These are phyloP conservation scores for Termitomyces sp. DNA, from an alignment of 768 basidiomycete genomes.

Conservation along the genomic window DNA sequence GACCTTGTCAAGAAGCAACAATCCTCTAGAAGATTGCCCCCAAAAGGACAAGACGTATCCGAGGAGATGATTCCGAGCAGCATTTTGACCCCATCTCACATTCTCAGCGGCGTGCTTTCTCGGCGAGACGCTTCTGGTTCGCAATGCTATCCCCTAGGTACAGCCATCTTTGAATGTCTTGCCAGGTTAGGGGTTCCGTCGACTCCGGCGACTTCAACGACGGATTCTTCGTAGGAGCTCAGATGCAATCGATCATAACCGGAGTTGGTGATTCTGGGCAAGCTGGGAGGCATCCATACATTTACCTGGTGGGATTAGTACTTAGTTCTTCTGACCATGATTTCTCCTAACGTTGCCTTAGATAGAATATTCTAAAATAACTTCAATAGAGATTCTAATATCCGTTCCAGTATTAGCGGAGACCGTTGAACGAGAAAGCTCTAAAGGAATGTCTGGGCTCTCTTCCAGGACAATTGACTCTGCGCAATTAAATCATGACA, in stretches of 20 bases:
- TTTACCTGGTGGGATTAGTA: not conserved
- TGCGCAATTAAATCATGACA: not conserved
- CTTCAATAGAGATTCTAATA: not conserved
- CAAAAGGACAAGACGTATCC: constrained; percentile 12
- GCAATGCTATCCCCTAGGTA: constrained; percentile 7
- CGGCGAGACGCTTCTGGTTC: constrained; percentile 16
- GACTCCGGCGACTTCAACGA: not conserved
- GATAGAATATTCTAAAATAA: not conserved
- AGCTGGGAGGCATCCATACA: constrained; percentile 4
- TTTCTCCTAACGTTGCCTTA: not conserved
- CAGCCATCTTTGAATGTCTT: constrained; percentile 24
- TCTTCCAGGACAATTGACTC: not conserved
- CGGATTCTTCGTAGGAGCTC: not conserved
- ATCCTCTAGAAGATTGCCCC: constrained; percentile 13
- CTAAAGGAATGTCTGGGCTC: not conserved
- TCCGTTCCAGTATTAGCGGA: not conserved
- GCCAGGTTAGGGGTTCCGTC: constrained; percentile 22
- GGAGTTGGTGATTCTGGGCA: constrained; percentile 9
- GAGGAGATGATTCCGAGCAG: constrained; percentile 12
- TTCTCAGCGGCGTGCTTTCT: constrained; percentile 34
- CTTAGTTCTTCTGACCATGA: not conserved
- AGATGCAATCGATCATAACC: not conserved
- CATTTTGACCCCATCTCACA: constrained; percentile 38
- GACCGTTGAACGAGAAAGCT: not conserved
- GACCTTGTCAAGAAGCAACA: constrained; percentile 28